A percentile compares a stretch with the other conserved stretches of the same genome.
Conservation (phyloP, 495 filamentous ascomycete species). For the Neurospora sp. region DNA sequence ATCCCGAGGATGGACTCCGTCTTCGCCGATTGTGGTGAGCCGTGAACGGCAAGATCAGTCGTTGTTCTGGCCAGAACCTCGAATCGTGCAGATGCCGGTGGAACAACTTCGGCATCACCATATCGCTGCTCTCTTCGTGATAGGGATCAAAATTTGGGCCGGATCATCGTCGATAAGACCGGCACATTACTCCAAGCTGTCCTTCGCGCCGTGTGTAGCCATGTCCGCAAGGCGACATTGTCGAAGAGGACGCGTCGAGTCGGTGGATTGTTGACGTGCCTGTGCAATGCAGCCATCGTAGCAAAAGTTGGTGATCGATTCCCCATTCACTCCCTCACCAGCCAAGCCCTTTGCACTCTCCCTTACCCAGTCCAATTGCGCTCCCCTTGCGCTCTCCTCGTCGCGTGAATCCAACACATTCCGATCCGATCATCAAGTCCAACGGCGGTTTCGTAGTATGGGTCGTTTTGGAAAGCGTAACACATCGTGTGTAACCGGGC, state of each 20-base stretch:
- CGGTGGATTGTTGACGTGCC: neutral
- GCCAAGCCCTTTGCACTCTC: neutral
- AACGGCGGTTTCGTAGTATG: neutral
- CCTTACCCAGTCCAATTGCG: neutral
- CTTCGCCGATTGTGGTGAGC: neutral
- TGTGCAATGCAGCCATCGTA: neutral
- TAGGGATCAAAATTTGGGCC: neutral
- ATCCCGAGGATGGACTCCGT: neutral
- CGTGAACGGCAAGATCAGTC: neutral
- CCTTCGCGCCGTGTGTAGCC: neutral
- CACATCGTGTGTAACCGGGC: neutral
- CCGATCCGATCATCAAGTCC: neutral
- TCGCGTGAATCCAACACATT: neutral
- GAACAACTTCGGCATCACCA: neutral
- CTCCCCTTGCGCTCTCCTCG: neutral
- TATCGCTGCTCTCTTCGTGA: neutral
- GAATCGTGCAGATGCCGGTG: neutral
- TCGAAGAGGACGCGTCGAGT: neutral
- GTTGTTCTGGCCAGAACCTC: neutral
- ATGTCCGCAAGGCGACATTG: neutral
- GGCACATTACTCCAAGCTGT: neutral
- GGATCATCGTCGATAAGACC: neutral
- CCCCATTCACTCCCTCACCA: neutral
- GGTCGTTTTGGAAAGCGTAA: neutral
- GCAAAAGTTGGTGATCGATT: neutral